phyloP scores from a whole-genome alignment of 2,329 filamentous ascomycete species.

The Neopestalotiopsis sp. region DNA sequence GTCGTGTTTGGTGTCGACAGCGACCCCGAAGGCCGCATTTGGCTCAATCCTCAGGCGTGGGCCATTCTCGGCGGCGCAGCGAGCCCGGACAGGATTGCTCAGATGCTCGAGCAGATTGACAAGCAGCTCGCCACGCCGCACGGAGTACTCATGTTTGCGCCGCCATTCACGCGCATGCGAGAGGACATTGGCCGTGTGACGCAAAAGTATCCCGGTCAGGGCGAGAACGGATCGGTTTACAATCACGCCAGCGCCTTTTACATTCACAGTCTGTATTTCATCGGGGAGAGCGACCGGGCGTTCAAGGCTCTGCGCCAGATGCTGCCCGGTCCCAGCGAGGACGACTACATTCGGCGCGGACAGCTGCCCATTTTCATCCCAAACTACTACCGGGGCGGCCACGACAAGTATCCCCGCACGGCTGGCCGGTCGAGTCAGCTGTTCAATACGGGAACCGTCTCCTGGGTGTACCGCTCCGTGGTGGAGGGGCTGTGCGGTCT shows the following conservation, averaged over 20 bases:
- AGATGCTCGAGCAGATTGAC: constrained; percentile 55
- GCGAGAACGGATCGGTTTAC: constrained; percentile 63
- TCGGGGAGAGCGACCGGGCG: constrained; percentile 54
- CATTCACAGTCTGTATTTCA: constrained; percentile 56
- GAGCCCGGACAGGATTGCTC: constrained; percentile 42
- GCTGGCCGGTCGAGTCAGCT: constrained; percentile 61
- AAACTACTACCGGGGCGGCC: constrained; percentile 62
- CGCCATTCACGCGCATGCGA: constrained; percentile 58
- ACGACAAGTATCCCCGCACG: constrained; percentile 52
- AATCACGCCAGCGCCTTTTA: constrained; percentile 63
- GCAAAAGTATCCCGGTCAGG: constrained; percentile 61
- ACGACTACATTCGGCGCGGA: constrained; percentile 56
- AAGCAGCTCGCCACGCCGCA: constrained; percentile 57
- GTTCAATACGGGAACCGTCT: constrained; percentile 63
- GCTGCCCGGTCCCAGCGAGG: constrained; percentile 56
- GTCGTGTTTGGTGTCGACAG: constrained; percentile 55
- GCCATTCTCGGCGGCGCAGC: constrained; percentile 60
- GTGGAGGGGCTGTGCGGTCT: constrained; percentile 61
- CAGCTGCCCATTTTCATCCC: constrained; percentile 63
- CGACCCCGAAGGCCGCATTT: constrained; percentile 60
- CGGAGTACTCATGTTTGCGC: constrained; percentile 60
- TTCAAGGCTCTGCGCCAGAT: constrained; percentile 56
- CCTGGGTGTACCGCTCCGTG: constrained; percentile 61
- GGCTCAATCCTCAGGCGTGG: constrained; percentile 63
- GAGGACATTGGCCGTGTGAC: constrained; percentile 64